Evolutionary conservation across 768 basidiomycete species (phyloP).

Genomic region (Tricholoma bakamatsutake): DNA sequence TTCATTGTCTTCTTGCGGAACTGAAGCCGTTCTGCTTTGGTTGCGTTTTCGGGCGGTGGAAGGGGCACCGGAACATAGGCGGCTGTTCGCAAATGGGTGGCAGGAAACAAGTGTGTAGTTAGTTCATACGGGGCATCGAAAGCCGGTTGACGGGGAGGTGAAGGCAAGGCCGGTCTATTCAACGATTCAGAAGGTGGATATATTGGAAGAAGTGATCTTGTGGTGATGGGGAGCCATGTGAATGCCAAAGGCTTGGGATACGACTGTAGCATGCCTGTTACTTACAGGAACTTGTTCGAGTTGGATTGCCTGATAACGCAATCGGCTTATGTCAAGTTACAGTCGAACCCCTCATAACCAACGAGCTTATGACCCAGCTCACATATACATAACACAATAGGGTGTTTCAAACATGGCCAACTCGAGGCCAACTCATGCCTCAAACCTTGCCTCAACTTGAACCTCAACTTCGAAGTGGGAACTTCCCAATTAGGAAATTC

Average conservation of each 20-base stretch:
- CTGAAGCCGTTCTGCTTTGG: conserved; percentile 31
- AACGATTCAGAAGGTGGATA: conserved; percentile 31
- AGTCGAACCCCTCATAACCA: too few relatives aligned
- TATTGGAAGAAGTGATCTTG: conserved; percentile 26
- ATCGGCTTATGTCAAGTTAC: too few relatives aligned
- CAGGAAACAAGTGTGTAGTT: conserved; percentile 51
- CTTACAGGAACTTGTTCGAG: too few relatives aligned
- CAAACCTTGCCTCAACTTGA: neutral
- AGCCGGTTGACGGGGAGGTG: conserved; percentile 27
- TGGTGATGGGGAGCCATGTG: conserved; percentile 21
- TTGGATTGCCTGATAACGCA: too few relatives aligned
- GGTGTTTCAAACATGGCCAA: too few relatives aligned
- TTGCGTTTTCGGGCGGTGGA: conserved; percentile 21
- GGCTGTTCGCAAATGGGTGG: conserved; percentile 44
- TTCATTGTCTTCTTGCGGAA: conserved; percentile 18
- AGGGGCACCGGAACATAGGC: conserved; percentile 33
- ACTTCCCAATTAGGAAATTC: too few relatives aligned
- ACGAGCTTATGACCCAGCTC: too few relatives aligned
- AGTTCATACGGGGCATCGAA: conserved; percentile 34
- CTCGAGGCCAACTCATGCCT: neutral
- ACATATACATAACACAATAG: too few relatives aligned
- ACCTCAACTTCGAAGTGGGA: neutral
- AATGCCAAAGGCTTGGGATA: conserved; percentile 22
- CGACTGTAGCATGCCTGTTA: conserved; percentile 2
- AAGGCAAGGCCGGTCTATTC: conserved; percentile 32